These are phyloP conservation scores for Beta lomatogona DNA, from an alignment of 179 eudicot species.

Conservation along the genomic window DNA sequence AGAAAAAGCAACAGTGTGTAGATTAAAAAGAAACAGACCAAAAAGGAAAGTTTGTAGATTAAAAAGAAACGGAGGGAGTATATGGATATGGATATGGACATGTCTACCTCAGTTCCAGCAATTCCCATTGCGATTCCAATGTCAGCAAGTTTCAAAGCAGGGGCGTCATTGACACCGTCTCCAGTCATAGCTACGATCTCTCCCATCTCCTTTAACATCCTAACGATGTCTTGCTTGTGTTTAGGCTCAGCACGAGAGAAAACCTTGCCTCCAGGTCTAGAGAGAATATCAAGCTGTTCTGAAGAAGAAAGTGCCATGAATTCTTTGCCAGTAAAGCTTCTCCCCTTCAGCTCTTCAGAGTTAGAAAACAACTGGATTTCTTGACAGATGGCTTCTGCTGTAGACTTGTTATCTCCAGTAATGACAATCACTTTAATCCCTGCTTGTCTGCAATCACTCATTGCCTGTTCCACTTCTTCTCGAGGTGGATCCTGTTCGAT, in stretches of 20 bases:
- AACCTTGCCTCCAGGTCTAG: constrained; percentile 68
- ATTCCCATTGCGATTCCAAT: constrained; percentile 97
- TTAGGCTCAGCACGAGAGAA: constrained; percentile 93
- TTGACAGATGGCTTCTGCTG: constrained; percentile 83
- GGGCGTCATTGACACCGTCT: constrained; percentile 97
- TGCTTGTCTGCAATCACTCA: constrained; percentile 74
- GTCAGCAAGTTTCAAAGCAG: constrained; percentile 87
- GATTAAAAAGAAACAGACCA: too few relatives aligned
- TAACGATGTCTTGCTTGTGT: constrained; percentile 92
- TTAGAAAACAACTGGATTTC: constrained; percentile 63
- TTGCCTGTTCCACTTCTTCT: constrained; percentile 73
- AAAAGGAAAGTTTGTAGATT: too few relatives aligned
- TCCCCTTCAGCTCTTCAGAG: constrained; percentile 52
- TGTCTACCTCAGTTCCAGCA: constrained; percentile 87
- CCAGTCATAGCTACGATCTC: constrained; percentile 98
- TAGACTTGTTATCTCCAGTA: constrained; percentile 89
- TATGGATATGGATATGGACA: not conserved
- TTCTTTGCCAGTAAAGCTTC: constrained; percentile 81
- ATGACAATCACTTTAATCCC: constrained; percentile 85
- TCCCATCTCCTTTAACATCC: constrained; percentile 75
- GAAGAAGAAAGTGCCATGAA: constrained; percentile 62
- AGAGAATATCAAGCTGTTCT: constrained; percentile 53
- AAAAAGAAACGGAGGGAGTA: too few relatives aligned
- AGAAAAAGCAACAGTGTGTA: too few relatives aligned
- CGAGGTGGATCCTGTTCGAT: constrained; percentile 83